These are phyloP conservation scores for Aspergillus fijiensis DNA, from an alignment of 2,329 filamentous ascomycete species.

Conservation along the genomic window DNA sequence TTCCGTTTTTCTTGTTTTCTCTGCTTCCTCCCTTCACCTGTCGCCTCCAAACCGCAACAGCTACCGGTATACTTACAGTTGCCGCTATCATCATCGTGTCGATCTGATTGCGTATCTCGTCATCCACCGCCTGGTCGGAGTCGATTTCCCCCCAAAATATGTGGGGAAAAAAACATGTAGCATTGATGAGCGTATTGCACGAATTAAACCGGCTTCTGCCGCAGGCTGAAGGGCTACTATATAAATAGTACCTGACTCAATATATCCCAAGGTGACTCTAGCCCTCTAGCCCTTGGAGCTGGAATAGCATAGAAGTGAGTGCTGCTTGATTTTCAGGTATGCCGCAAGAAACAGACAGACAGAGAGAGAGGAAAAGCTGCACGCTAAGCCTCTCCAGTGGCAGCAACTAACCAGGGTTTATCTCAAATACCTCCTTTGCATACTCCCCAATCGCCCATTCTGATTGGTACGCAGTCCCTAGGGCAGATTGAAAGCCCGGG, in stretches of 20 bases:
- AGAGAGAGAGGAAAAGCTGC: conserved; percentile 2
- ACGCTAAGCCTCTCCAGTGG: conserved; percentile 11
- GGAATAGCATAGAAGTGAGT: background rate
- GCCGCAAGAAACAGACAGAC: conserved; percentile 16
- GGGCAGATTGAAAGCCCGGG: conserved; percentile 9
- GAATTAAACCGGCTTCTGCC: no score
- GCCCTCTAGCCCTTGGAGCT: conserved; percentile 1
- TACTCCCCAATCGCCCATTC: conserved; percentile 5
- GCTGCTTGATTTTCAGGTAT: conserved; percentile 9
- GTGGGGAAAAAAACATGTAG: background rate
- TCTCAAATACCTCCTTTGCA: conserved; percentile 34
- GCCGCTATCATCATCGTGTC: background rate
- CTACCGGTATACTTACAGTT: background rate
- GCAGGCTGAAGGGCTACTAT: background rate
- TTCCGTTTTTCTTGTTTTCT: background rate
- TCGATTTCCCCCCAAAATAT: background rate
- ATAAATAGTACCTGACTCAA: background rate
- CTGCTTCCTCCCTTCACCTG: background rate
- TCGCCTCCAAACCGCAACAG: background rate
- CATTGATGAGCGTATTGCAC: background rate
- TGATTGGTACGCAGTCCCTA: conserved; percentile 27
- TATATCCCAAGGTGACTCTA: background rate
- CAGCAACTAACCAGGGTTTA: conserved; percentile 27
- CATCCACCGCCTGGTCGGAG: background rate
- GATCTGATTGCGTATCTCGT: background rate